Percentiles rank a stretch among this genome's conserved stretches.
These are phyloP conservation scores for Antrodiella citrinella DNA, from an alignment of 768 basidiomycete species.

Conservation along the genomic window DNA sequence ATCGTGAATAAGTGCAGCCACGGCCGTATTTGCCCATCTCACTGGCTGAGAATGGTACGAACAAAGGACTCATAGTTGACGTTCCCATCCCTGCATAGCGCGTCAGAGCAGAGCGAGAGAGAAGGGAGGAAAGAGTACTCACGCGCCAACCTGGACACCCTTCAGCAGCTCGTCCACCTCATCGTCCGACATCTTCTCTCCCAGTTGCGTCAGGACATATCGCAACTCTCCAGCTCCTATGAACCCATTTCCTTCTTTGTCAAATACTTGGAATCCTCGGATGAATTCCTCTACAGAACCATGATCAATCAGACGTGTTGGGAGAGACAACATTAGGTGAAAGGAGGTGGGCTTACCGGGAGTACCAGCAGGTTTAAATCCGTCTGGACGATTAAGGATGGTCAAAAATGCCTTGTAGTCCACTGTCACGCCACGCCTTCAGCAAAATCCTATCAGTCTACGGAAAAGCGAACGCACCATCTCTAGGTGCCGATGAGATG, in stretches of 20 bases:
- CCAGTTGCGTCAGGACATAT: constrained; percentile 79
- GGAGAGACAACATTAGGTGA: constrained; percentile 1
- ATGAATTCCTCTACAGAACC: constrained; percentile 83
- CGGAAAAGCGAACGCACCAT: constrained; percentile 43
- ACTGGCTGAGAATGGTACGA: constrained; percentile 88
- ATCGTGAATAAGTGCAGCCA: background rate
- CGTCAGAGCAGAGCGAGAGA: constrained; percentile 4
- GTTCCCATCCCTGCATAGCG: constrained; percentile 72
- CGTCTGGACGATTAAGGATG: constrained; percentile 91
- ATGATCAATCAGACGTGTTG: background rate
- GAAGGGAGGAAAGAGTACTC: constrained; percentile 26
- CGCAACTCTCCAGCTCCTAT: constrained; percentile 88
- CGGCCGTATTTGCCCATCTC: background rate
- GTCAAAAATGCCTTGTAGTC: constrained; percentile 88
- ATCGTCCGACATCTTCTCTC: constrained; percentile 97
- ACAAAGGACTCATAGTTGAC: constrained; percentile 98
- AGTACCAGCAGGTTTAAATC: constrained; percentile 95
- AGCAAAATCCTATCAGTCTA: background rate
- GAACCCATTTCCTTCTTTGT: constrained; percentile 90
- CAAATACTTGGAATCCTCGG: constrained; percentile 98
- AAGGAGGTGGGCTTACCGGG: constrained; percentile 55
- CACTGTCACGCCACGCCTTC: too few species aligned
- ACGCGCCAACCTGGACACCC: constrained; percentile 88
- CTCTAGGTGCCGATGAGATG: constrained; percentile 59
- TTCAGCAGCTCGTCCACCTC: constrained; percentile 98